Evolutionary conservation across 192 early-diverging fungal species (phyloP).

Genomic region (Chytriomyces hyalinus): DNA sequence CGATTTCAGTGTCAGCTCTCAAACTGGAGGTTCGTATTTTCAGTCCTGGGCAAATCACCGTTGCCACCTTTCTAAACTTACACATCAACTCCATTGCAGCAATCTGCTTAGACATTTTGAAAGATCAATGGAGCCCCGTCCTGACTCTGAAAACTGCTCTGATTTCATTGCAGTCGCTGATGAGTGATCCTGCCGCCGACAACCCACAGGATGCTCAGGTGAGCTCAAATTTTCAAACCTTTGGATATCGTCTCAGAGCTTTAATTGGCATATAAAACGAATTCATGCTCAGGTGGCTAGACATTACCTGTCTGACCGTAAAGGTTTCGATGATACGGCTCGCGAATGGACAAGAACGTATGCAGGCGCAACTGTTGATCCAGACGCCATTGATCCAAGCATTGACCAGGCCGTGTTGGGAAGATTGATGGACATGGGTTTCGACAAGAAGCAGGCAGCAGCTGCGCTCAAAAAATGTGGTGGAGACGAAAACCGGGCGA

Average conservation of each 20-base stretch:
- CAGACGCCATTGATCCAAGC: conserved; percentile 43
- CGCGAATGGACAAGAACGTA: conserved; percentile 54
- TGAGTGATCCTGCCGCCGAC: conserved; percentile 58
- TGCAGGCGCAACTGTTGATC: conserved; percentile 36
- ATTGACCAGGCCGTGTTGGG: conserved; percentile 46
- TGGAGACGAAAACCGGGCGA: conserved; percentile 53
- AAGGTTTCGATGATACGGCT: conserved; percentile 54
- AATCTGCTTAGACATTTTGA: conserved; percentile 61
- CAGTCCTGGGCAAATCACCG: not conserved
- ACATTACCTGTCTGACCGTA: conserved; percentile 51
- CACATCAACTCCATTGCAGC: conserved; percentile 23
- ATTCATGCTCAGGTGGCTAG: conserved; percentile 52
- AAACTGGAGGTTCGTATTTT: conserved; percentile 53
- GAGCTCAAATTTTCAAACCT: not conserved
- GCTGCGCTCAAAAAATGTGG: conserved; percentile 43
- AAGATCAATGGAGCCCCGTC: conserved; percentile 62
- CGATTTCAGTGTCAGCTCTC: conserved; percentile 50
- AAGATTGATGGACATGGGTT: conserved; percentile 62
- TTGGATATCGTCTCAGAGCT: not conserved
- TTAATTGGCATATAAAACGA: not conserved
- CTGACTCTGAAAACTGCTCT: conserved; percentile 61
- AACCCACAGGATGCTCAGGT: conserved; percentile 62
- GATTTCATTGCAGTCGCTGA: conserved; percentile 57
- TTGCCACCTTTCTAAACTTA: not conserved
- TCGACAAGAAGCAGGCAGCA: conserved; percentile 50